These are phyloP conservation scores for Malassezia vespertilionis DNA, from an alignment of 1,284 basidiomycete genomes.

Conservation along the genomic window DNA sequence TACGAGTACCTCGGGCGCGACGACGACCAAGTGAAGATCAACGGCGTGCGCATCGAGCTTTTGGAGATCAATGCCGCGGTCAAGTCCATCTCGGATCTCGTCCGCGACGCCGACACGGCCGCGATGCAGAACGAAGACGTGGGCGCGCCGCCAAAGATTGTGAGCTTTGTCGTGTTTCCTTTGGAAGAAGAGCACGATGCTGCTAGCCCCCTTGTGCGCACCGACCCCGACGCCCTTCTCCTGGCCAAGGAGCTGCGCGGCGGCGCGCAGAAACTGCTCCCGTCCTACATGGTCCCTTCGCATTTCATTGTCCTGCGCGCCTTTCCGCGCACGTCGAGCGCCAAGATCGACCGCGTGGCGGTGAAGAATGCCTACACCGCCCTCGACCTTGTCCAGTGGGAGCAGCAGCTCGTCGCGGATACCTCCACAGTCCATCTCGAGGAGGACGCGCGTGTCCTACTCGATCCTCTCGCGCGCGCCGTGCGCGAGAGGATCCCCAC, in stretches of 20 bases:
- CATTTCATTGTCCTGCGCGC: conserved; percentile 45
- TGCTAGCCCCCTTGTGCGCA: conserved; percentile 20
- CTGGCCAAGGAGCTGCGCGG: conserved; percentile 28
- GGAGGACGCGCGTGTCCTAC: conserved; percentile 12
- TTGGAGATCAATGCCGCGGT: conserved; percentile 49
- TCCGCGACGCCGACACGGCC: conserved; percentile 43
- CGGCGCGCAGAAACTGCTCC: conserved; percentile 27
- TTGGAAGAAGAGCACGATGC: conserved; percentile 7
- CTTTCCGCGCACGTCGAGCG: conserved; percentile 47
- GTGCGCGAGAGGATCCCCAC: conserved; percentile 23
- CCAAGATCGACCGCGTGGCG: conserved; percentile 48
- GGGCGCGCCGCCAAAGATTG: conserved; percentile 35
- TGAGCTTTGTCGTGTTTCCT: conserved; percentile 44
- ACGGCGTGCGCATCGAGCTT: conserved; percentile 49
- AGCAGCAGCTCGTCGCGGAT: conserved; percentile 25
- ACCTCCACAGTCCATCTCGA: conserved; percentile 16
- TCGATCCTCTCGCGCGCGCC: conserved; percentile 19
- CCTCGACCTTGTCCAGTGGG: conserved; percentile 40
- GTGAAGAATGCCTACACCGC: conserved; percentile 32
- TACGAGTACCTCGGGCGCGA: conserved; percentile 48
- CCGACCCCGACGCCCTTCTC: conserved; percentile 24
- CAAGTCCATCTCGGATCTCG: conserved; percentile 27
- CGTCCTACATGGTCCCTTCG: conserved; percentile 45
- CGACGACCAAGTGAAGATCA: conserved; percentile 49
- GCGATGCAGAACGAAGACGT: conserved; percentile 27